phyloP scores from a whole-genome alignment of 169 alveolate species.

The Eimeria acervulina region DNA sequence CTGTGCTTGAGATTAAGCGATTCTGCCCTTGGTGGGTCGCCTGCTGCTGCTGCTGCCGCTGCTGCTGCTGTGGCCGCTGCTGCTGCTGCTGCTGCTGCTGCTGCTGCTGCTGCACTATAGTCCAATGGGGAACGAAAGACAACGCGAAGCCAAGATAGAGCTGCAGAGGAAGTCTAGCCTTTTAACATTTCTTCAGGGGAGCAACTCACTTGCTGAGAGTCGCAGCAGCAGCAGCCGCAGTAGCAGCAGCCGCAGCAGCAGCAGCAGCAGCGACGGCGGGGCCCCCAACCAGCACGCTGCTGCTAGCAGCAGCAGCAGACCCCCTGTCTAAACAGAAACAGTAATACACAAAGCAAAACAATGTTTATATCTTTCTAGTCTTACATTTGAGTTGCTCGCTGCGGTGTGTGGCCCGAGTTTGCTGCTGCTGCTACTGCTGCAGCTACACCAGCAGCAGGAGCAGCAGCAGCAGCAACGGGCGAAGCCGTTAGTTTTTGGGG shows the following conservation, averaged over 20 bases:
- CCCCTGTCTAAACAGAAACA: neutral
- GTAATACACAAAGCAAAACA: too few species aligned
- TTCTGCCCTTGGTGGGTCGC: neutral
- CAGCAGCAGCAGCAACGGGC: too few species aligned
- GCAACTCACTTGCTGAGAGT: too few species aligned
- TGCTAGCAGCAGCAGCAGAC: too few species aligned
- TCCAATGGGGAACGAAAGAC: neutral
- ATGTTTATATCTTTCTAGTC: too few species aligned
- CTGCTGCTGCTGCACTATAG: neutral
- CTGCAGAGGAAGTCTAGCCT: neutral
- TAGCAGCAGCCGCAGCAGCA: neutral
- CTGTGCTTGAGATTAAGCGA: neutral
- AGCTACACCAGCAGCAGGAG: too few species aligned
- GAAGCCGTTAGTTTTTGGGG: too few species aligned
- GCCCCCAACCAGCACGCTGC: neutral
- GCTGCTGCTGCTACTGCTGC: too few species aligned
- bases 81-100: constrained; percentile 31
- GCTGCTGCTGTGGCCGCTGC: constrained; percentile 11
- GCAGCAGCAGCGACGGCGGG: neutral
- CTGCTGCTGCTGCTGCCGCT: constrained; percentile 30
- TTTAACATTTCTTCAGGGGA: neutral
- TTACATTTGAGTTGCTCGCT: too few species aligned
- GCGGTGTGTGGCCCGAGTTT: too few species aligned
- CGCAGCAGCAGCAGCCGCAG: neutral
- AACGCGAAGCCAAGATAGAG: neutral